phyloP scores from a whole-genome alignment of 164 flowering plant species.

The Taxillus chinensis region DNA sequence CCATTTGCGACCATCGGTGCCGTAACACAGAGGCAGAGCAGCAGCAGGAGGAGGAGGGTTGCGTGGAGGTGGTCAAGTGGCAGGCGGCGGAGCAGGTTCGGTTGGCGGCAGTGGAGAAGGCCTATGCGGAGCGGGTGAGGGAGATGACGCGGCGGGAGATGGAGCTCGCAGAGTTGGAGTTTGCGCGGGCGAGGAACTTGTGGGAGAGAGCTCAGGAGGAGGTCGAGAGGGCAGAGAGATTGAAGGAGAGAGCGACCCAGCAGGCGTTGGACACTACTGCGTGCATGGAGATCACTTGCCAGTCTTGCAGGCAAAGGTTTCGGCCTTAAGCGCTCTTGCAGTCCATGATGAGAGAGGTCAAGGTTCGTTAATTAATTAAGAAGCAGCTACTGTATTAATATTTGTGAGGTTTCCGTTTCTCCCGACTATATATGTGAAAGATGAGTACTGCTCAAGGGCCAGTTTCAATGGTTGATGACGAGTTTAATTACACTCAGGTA shows the following conservation, averaged over 20 bases:
- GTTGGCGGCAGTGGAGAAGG: conserved; percentile 77
- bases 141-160: conserved; percentile 82
- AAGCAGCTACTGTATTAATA: too few species aligned
- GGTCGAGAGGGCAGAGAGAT: conserved; percentile 55
- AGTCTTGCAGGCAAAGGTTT: conserved; percentile 75
- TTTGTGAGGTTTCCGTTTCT: too few species aligned
- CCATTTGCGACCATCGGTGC: conserved; percentile 4
- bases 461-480: too few species aligned
- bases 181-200: conserved; percentile 62
- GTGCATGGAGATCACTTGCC: conserved; percentile 93
- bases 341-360: too few species aligned
- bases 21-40: conserved; percentile 9
- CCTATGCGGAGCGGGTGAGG: conserved; percentile 83
- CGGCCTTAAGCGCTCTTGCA: conserved; percentile 17
- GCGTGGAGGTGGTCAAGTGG: conserved; percentile 60
- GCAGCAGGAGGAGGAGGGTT: not conserved
- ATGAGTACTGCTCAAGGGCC: too few species aligned
- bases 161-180: conserved; percentile 87
- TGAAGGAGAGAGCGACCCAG: conserved; percentile 52
- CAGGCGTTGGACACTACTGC: conserved; percentile 29
- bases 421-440: too few species aligned
- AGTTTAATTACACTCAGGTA: too few species aligned
- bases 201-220: conserved; percentile 85
- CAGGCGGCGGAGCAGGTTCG: conserved; percentile 84
- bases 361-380: too few species aligned